phyloP scores from a whole-genome alignment of 306 rosid genomes.

The Macrotyloma uniflorum region DNA sequence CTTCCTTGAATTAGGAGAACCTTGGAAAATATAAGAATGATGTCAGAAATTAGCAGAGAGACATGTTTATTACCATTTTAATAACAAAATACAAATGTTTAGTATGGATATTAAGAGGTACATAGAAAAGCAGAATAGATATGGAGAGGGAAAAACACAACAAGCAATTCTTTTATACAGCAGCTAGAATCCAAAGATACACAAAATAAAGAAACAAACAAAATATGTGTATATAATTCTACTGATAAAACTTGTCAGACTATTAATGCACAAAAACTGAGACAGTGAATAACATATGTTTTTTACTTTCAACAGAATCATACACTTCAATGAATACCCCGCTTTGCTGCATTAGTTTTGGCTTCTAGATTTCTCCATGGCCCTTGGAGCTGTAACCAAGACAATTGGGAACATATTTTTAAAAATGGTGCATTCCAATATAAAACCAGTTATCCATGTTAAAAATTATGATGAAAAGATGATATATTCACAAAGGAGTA shows the following conservation, averaged over 20 bases:
- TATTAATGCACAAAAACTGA: conserved; percentile 53
- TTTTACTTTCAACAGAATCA: conserved; percentile 43
- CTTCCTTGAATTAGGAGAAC: too few species aligned
- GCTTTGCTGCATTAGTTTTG: conserved; percentile 53
- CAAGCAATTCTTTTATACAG: conserved; percentile 55
- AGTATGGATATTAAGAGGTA: background rate
- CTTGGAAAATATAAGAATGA: too few species aligned
- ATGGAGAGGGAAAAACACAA: conserved; percentile 39
- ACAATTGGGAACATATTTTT: conserved; percentile 1
- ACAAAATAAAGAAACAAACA: conserved; percentile 40
- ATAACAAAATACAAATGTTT: conserved; percentile 13
- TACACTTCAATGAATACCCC: conserved; percentile 34
- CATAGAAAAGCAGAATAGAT: background rate
- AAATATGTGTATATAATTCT: conserved; percentile 52
- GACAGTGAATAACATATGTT: conserved; percentile 47
- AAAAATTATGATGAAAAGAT: conserved; percentile 17
- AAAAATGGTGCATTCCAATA: conserved; percentile 11
- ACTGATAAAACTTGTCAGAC: conserved; percentile 45
- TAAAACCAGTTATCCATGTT: background rate
- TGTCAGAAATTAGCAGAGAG: background rate
- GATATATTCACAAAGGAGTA: background rate
- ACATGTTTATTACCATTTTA: conserved; percentile 1
- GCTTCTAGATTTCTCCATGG: conserved; percentile 77
- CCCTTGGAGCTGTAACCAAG: conserved; percentile 84
- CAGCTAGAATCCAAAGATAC: conserved; percentile 48